phyloP scores from a whole-genome alignment of 768 basidiomycete genomes.

The Macrolepiota dolichaula region DNA sequence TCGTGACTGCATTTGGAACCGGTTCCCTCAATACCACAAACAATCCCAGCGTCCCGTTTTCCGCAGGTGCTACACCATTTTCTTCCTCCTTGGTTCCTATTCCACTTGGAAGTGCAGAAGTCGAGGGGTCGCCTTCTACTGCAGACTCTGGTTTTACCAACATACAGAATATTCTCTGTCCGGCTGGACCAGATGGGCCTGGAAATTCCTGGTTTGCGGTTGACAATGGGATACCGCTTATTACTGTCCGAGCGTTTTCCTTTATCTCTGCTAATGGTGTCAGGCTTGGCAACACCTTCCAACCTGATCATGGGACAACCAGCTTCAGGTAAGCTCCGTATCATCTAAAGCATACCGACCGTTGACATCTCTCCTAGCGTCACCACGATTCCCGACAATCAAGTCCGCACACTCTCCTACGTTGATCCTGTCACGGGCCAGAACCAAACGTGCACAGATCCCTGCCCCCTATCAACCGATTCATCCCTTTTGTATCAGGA shows the following conservation, averaged over 20 bases:
- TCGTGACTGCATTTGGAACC: slow-evolving; percentile 71
- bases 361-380: slow-evolving; percentile 45
- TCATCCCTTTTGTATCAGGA: slow-evolving; percentile 84
- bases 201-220: slow-evolving; percentile 83
- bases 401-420: slow-evolving; percentile 71
- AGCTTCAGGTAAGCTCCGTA: slow-evolving; percentile 67
- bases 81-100: slow-evolving; percentile 88
- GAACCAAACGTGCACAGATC: slow-evolving; percentile 70
- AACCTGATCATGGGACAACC: slow-evolving; percentile 77
- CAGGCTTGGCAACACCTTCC: slow-evolving; percentile 90
- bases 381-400: slow-evolving; percentile 87
- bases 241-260: slow-evolving; percentile 75
- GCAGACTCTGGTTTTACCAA: slow-evolving; percentile 55
- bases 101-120: slow-evolving; percentile 57
- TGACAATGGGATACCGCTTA: slow-evolving; percentile 64
- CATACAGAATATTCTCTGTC: slow-evolving; percentile 77
- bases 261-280: slow-evolving; percentile 75
- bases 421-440: slow-evolving; percentile 72
- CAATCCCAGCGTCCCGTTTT: slow-evolving; percentile 85
- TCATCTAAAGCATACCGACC: slow-evolving; percentile 8
- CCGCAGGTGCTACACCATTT: slow-evolving; percentile 78
- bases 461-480: slow-evolving; percentile 81
- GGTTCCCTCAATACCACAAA: slow-evolving; percentile 58
- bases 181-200: slow-evolving; percentile 74
- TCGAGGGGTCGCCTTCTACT: slow-evolving; percentile 60